These are phyloP conservation scores for Rhodotorula mucilaginosa DNA, from an alignment of 1,284 basidiomycete genomes.

Conservation along the genomic window DNA sequence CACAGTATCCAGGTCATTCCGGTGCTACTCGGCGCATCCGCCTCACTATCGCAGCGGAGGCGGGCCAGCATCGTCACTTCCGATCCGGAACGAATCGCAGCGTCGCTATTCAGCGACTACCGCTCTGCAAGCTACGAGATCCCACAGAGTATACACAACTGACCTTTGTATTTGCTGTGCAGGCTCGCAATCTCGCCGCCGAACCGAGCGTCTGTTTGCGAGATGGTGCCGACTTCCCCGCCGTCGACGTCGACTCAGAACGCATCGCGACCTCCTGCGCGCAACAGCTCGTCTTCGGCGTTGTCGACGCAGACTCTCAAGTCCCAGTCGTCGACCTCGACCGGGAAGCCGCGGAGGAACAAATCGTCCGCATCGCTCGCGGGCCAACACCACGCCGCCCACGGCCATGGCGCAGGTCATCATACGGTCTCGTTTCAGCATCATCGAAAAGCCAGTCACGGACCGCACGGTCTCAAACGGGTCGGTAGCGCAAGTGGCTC, in stretches of 20 bases:
- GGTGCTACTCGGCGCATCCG: no score
- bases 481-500: constrained; percentile 20
- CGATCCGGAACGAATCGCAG: no score
- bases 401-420: constrained; percentile 19
- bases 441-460: constrained; percentile 18
- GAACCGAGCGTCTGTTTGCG: neutral
- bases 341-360: constrained; percentile 32
- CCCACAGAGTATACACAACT: no score
- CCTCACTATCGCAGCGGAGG: no score
- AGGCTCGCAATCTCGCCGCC: neutral
- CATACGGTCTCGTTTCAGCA: constrained; percentile 34
- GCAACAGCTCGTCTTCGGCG: constrained; percentile 38
- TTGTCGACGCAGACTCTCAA: constrained; percentile 30
- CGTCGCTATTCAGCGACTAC: no score
- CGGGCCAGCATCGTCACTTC: no score
- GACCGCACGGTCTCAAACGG: constrained; percentile 19
- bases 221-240: constrained; percentile 25
- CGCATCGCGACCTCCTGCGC: constrained; percentile 17
- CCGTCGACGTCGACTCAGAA: neutral
- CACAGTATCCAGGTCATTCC: no score
- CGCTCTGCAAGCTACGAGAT: no score
- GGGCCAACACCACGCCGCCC: constrained; percentile 7
- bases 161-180: neutral
- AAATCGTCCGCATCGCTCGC: constrained; percentile 31
- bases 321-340: constrained; percentile 18